A percentile compares a stretch with the other conserved stretches of the same genome.
Evolutionary conservation across 345 rosid genomes (phyloP).

Genomic region (Capsella bursapastoris): DNA sequence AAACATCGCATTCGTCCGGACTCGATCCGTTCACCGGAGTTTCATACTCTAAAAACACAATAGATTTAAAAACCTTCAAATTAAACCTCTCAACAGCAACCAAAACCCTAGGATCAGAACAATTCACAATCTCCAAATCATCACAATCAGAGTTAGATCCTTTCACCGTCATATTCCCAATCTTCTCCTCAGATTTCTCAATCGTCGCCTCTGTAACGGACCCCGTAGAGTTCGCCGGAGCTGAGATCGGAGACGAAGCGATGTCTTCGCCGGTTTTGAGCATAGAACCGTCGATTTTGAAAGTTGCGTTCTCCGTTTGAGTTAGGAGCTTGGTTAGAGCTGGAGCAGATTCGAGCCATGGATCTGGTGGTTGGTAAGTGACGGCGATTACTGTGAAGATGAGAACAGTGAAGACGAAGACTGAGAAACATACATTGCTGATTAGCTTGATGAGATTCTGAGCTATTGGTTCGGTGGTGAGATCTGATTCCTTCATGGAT

Average conservation of each 20-base stretch:
- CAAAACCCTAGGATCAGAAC: slow-evolving; percentile 81
- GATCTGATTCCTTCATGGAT: slow-evolving; percentile 73
- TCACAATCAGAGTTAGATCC: slow-evolving; percentile 50
- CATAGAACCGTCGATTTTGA: slow-evolving; percentile 68
- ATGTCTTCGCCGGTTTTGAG: slow-evolving; percentile 89
- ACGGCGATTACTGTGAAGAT: slow-evolving; percentile 81
- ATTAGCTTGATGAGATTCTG: slow-evolving; percentile 81
- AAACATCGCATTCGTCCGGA: slow-evolving; percentile 79
- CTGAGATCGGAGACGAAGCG: slow-evolving; percentile 30
- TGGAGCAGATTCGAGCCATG: slow-evolving; percentile 95
- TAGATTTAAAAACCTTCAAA: slow-evolving; percentile 66
- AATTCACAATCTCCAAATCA: slow-evolving; percentile 62
- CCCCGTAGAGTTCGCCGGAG: slow-evolving; percentile 40
- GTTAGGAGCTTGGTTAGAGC: slow-evolving; percentile 79
- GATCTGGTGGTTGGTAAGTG: slow-evolving; percentile 96
- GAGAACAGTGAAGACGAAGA: slow-evolving; percentile 81
- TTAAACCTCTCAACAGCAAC: slow-evolving; percentile 81
- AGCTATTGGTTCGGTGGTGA: slow-evolving; percentile 69
- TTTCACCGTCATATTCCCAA: slow-evolving; percentile 47
- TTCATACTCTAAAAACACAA: slow-evolving; percentile 81
- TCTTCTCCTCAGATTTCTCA: slow-evolving; percentile 52
- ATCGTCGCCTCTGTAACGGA: slow-evolving; percentile 57
- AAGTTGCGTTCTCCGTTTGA: slow-evolving; percentile 72
- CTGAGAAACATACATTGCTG: slow-evolving; percentile 94
- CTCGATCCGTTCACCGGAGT: slow-evolving; percentile 75